Evolutionary conservation across 2,329 filamentous ascomycete genomes (phyloP).

Genomic region (Sporothrix schenckii): DNA sequence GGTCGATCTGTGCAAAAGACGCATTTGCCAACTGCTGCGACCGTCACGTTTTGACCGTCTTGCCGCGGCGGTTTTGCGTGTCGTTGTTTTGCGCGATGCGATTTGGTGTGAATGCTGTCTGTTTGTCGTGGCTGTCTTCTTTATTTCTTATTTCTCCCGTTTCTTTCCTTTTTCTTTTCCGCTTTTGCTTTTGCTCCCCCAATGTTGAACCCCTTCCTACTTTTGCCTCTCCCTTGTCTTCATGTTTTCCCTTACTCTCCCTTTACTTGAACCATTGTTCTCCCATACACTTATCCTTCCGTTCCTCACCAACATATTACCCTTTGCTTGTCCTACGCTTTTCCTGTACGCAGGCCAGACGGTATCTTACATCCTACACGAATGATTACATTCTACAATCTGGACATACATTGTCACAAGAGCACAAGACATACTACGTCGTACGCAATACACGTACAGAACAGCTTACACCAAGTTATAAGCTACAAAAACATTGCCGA

Average conservation of each 20-base stretch:
- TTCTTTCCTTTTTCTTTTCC: background rate
- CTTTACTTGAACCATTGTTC: background rate
- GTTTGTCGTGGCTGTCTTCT: background rate
- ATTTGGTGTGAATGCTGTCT: conserved; percentile 16
- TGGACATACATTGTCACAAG: conserved; percentile 1
- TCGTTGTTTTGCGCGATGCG: conserved; percentile 2
- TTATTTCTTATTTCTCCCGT: too few relatives aligned
- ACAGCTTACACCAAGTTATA: background rate
- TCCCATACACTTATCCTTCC: conserved; percentile 9
- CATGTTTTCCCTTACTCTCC: background rate
- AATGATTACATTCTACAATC: background rate
- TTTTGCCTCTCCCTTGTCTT: conserved; percentile 18
- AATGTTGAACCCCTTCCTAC: background rate
- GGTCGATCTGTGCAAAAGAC: conserved; percentile 6
- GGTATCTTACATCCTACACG: background rate
- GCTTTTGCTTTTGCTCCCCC: background rate
- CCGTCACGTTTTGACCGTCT: background rate
- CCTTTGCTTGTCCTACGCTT: background rate
- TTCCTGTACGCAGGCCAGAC: background rate
- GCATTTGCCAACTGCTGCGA: conserved; percentile 20
- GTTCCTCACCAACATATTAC: background rate
- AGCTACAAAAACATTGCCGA: background rate
- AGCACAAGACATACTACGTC: background rate
- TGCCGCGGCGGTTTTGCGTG: conserved; percentile 5
- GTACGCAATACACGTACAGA: background rate